Conservation (phyloP, 2,329 filamentous ascomycete species). For the Aspergillus costaricaensis region DNA sequence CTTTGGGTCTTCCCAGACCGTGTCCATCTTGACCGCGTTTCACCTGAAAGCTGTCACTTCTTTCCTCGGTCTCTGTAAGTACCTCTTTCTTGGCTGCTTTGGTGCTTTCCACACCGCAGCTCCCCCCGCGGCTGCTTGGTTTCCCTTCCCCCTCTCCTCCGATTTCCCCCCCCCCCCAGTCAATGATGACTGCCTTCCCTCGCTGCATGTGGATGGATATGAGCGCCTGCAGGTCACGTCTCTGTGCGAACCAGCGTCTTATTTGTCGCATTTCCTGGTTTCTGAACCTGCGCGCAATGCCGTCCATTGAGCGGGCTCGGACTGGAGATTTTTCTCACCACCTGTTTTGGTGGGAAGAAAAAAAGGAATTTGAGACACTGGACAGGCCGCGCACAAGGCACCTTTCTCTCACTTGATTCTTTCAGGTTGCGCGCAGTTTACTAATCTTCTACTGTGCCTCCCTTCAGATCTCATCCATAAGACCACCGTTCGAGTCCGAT, state of each 20-base stretch:
- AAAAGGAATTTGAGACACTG: not conserved
- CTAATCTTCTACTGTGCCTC: not conserved
- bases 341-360: not conserved
- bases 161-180: not conserved
- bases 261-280: constrained; percentile 1
- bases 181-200: constrained; percentile 13
- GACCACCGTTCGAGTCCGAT: not conserved
- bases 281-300: not conserved
- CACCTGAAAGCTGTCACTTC: constrained; percentile 5
- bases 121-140: constrained; percentile 6
- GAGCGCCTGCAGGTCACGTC: not conserved
- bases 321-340: not conserved
- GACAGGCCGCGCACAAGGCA: not conserved
- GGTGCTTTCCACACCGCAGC: constrained; percentile 2
- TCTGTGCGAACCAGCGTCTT: not conserved
- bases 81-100: not conserved
- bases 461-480: constrained; percentile 1
- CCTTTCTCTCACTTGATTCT: not conserved
- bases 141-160: not conserved
- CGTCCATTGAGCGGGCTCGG: not conserved
- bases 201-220: not conserved
- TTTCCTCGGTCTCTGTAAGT: constrained; percentile 11
- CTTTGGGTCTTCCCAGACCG: not conserved
- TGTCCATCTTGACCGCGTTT: not conserved
- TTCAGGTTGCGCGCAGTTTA: not conserved